phyloP scores from a whole-genome alignment of 768 basidiomycete genomes.

The Strobilomyces dryophilus region DNA sequence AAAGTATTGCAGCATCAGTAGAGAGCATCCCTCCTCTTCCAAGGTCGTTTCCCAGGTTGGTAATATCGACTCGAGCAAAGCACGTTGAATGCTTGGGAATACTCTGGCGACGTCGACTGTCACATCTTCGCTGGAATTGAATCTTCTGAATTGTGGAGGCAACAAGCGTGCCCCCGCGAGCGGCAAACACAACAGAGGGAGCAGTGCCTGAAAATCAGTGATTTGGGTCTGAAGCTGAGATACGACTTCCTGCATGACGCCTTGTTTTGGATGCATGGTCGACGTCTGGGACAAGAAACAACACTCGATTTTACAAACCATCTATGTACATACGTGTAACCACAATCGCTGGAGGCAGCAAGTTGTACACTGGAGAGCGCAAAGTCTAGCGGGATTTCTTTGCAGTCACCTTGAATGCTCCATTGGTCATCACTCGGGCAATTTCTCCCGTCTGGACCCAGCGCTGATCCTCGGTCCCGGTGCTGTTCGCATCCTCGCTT shows the following conservation, averaged over 20 bases:
- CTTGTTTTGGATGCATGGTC: constrained; percentile 11
- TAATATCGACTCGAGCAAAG: constrained; percentile 56
- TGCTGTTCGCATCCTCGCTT: constrained; percentile 19
- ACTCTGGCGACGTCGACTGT: constrained; percentile 26
- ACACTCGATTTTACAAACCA: neutral
- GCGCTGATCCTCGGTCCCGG: constrained; percentile 37
- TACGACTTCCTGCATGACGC: constrained; percentile 35
- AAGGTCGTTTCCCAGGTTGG: constrained; percentile 66
- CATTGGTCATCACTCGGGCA: constrained; percentile 59
- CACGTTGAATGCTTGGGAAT: constrained; percentile 58
- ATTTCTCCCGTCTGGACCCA: constrained; percentile 45
- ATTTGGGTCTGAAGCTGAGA: constrained; percentile 44
- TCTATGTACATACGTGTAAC: neutral
- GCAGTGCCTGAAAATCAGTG: constrained; percentile 46
- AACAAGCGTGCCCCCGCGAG: constrained; percentile 55
- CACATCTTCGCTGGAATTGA: constrained; percentile 32
- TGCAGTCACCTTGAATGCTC: constrained; percentile 47
- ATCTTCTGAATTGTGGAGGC: constrained; percentile 49
- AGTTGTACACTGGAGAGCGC: neutral
- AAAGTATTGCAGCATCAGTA: constrained; percentile 65
- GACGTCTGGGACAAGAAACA: neutral
- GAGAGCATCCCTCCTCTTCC: constrained; percentile 40
- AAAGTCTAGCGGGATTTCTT: constrained; percentile 3
- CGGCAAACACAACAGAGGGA: constrained; percentile 54
- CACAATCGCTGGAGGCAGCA: neutral